These are phyloP conservation scores for Rhizopus stolonifer DNA, from an alignment of 371 early-diverging fungal genomes.

Conservation along the genomic window DNA sequence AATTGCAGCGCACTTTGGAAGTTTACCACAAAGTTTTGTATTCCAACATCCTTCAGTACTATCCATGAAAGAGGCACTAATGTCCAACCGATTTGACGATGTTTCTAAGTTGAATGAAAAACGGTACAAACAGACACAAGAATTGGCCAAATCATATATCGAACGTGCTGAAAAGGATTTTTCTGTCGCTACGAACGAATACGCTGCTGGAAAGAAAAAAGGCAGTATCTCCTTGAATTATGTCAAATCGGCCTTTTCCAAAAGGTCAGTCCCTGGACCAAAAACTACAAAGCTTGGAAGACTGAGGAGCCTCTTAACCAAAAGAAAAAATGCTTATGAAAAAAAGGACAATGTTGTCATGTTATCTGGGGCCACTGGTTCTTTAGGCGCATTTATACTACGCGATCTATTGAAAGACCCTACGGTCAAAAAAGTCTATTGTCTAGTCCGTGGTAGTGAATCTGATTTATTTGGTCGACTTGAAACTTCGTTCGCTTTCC, in stretches of 20 bases:
- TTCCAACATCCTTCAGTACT: conserved; percentile 29
- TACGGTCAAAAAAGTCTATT: conserved; percentile 28
- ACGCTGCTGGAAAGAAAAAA: too few species aligned
- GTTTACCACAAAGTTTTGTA: conserved; percentile 38
- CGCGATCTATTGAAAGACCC: conserved; percentile 22
- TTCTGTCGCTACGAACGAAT: conserved; percentile 2
- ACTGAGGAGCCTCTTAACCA: too few species aligned
- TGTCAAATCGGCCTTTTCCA: too few species aligned
- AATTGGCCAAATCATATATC: neutral
- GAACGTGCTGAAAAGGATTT: conserved; percentile 14
- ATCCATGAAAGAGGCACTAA: conserved; percentile 17
- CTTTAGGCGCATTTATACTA: conserved; percentile 35
- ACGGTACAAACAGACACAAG: neutral
- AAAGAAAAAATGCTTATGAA: too few species aligned
- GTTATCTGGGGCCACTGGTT: conserved; percentile 45
- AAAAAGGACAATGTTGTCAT: conserved; percentile 23
- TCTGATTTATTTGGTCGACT: conserved; percentile 18
- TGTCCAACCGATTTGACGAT: too few species aligned
- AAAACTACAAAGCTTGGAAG: too few species aligned
- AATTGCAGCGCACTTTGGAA: conserved; percentile 17
- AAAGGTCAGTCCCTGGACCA: too few species aligned
- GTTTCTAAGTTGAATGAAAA: too few species aligned
- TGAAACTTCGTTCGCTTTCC: conserved; percentile 21
- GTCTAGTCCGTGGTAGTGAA: conserved; percentile 25
- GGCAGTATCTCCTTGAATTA: too few species aligned